Base-by-base conservation (phyloP, 2,329 filamentous ascomycete genomes). In the Trichoderma hamatum region DNA sequence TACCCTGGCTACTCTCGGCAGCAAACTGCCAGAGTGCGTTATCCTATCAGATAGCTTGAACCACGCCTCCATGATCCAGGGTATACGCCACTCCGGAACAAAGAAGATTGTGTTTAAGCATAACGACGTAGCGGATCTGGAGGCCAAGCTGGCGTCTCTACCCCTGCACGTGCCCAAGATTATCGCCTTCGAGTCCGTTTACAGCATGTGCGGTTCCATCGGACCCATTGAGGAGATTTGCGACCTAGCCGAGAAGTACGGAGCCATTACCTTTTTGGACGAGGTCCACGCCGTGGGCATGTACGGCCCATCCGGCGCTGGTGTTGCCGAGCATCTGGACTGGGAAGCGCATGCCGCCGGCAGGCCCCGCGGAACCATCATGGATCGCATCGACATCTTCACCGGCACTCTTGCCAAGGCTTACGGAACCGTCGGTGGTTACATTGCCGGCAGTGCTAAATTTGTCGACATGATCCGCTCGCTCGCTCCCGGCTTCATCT, bases 61-160 rank as follows among this genome's bases (percentile, higher is more conserved):
- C 80, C 96, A 99, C 79, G 96, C 96, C 14, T 98, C 95, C 6
- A 99, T 99, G 96, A 99, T 99, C 71, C 96, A 98, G 82, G 96
- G 96, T 56, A 99, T 99, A 76, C 93, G 96, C 55, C 96, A 99
- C 81, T 98, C 95, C 11, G 94, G 95, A 56, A 94, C 96, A 49
- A 95, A 92, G 83, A 99, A 99, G 86, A 88, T 98, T 81, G 95
- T 99, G 30, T 99, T 98, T 88, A 97, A 96, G 83, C 96, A 99
- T 83, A 99, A 99, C 76, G 94, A 99, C 76, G 82, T 98, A n/a
- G 89, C 86, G 52, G 96, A 99, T 76, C 85, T 99, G 19, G 96
- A 99, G 83, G 89, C 89, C 62, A 98, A 99, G 82, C 85, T 99
- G 73, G 94, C 94, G 3, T 92, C 94, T 14, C 86, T 99, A 52